Evolutionary conservation across 164 flowering plant species (phyloP).

Genomic region (Berberis thunbergii): DNA sequence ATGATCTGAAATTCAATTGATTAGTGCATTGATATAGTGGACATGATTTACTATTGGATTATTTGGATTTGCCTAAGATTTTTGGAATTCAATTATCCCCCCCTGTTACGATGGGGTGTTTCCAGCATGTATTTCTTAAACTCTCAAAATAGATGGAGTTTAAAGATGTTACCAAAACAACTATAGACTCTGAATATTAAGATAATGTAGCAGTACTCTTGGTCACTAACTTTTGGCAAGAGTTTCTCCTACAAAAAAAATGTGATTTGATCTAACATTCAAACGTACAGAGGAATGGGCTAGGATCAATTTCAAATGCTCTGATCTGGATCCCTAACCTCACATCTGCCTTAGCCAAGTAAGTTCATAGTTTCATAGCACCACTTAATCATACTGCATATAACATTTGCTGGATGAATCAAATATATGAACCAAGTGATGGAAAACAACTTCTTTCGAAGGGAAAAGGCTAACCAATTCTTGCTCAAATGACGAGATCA

Average conservation of each 20-base stretch:
- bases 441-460: conserved; percentile 61
- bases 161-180: no score
- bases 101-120: conserved; percentile 40
- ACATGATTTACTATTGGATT: no score
- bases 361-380: conserved; percentile 43
- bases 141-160: no score
- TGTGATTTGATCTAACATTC: conserved; percentile 49
- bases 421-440: conserved; percentile 68
- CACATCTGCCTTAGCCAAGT: conserved; percentile 71
- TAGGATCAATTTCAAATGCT: conserved; percentile 43
- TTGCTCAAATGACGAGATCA: conserved; percentile 61
- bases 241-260: conserved; percentile 53
- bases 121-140: no score
- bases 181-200: conserved; percentile 9
- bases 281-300: conserved; percentile 52
- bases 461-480: conserved; percentile 64
- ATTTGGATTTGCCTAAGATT: no score
- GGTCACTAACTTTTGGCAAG: conserved; percentile 35
- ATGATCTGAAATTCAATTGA: no score
- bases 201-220: conserved; percentile 14
- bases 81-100: conserved; percentile 36
- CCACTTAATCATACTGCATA: conserved; percentile 75
- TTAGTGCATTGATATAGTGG: no score
- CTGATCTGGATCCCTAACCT: conserved; percentile 71
- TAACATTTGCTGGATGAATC: conserved; percentile 66